These are phyloP conservation scores for Ophiostoma piceae DNA, from an alignment of 2,329 filamentous ascomycete species.

Conservation along the genomic window DNA sequence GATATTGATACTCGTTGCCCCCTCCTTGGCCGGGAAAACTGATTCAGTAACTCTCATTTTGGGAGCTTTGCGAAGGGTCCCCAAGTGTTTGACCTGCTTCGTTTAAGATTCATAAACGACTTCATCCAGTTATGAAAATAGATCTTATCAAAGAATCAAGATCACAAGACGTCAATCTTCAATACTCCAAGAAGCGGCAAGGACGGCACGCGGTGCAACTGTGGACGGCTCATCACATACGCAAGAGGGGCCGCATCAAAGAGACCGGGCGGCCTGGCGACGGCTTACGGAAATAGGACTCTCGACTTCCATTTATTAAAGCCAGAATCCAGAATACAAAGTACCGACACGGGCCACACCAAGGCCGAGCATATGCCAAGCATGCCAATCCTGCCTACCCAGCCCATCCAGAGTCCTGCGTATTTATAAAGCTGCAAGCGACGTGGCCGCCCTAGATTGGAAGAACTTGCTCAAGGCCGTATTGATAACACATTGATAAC, in stretches of 20 bases:
- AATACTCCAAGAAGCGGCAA: background rate
- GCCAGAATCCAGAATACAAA: background rate
- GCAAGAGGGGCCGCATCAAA: background rate
- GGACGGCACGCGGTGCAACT: background rate
- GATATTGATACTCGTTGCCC: background rate
- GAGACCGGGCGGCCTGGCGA: background rate
- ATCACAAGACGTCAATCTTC: background rate
- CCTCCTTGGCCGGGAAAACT: background rate
- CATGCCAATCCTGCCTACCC: background rate
- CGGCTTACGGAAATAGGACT: background rate
- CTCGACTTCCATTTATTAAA: background rate
- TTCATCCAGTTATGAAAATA: background rate
- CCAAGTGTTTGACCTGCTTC: background rate
- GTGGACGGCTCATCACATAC: background rate
- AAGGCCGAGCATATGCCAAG: background rate
- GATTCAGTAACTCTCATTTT: background rate
- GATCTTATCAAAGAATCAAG: background rate
- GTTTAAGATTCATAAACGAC: background rate
- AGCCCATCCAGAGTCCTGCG: too few species aligned
- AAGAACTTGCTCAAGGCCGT: background rate
- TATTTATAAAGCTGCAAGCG: background rate
- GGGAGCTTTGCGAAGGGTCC: background rate
- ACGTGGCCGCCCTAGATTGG: slow-evolving; percentile 1
- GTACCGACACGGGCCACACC: background rate
- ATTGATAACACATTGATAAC: too few species aligned